Conservation (phyloP, 306 rosid species). For the Hylodesmum podocarpum region DNA sequence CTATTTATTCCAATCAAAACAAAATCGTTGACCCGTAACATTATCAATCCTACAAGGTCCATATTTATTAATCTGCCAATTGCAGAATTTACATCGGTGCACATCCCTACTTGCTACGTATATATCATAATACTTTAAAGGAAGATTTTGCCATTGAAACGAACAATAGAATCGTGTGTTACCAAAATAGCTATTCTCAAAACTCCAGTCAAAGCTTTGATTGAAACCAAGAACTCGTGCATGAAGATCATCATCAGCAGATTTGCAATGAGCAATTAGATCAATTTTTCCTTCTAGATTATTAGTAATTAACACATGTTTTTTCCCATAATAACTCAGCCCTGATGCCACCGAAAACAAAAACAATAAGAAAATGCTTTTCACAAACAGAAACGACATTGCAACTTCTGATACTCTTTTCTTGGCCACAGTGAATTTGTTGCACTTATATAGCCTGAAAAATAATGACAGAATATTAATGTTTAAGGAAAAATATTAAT, state of each 20-base stretch:
- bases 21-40: no score
- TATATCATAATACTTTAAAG: background rate
- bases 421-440: background rate
- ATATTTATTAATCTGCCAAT: background rate
- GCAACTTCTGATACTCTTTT: no score
- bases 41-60: background rate
- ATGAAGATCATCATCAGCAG: background rate
- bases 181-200: background rate
- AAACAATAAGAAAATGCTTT: background rate
- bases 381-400: background rate
- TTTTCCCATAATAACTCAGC: background rate
- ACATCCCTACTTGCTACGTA: background rate
- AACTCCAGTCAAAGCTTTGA: background rate
- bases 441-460: background rate
- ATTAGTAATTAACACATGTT: background rate
- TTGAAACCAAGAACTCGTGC: background rate
- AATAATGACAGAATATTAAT: no score
- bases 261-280: background rate
- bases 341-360: background rate
- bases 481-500: no score
- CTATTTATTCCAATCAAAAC: no score
- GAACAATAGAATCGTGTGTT: background rate
- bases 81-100: rapidly evolving
- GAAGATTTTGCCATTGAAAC: background rate
- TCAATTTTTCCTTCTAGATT: background rate